Evolutionary conservation across 2,329 filamentous ascomycete species (phyloP).

Genomic region (Cordyceps sp.): DNA sequence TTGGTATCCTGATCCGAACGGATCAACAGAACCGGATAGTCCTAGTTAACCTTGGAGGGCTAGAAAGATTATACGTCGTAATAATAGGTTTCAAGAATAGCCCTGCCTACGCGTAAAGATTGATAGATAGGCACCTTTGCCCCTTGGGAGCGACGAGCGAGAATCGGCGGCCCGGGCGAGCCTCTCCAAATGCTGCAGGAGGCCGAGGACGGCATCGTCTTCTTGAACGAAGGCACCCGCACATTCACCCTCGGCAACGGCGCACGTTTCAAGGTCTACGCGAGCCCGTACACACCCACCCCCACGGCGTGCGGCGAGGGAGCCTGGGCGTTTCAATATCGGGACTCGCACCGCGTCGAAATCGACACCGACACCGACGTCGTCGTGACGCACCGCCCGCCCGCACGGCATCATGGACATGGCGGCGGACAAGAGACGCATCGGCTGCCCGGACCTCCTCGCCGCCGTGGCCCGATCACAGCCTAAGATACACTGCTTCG

Average conservation of each 20-base stretch:
- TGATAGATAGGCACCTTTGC: too few relatives aligned
- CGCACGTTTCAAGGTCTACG: conserved; percentile 22
- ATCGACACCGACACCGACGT: conserved; percentile 12
- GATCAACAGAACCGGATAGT: too few relatives aligned
- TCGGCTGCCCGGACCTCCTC: conserved; percentile 16
- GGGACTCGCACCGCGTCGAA: conserved; percentile 9
- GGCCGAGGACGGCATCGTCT: conserved; percentile 14
- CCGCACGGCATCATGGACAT: conserved; percentile 24
- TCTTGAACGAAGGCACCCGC: conserved; percentile 25
- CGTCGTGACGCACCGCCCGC: conserved; percentile 18
- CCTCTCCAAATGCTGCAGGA: conserved; percentile 12
- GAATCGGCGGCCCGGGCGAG: conserved; percentile 18
- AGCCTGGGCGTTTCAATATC: conserved; percentile 28
- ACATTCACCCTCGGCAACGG: conserved; percentile 22
- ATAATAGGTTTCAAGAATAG: too few relatives aligned
- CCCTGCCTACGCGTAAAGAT: too few relatives aligned
- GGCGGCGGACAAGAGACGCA: conserved; percentile 9
- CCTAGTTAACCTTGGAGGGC: too few relatives aligned
- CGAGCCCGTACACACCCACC: conserved; percentile 27
- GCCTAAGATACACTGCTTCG: too few relatives aligned
- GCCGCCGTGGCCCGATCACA: conserved; percentile 10
- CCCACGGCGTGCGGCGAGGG: conserved; percentile 3
- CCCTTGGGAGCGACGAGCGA: too few relatives aligned
- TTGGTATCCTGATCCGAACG: too few relatives aligned
- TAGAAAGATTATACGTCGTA: too few relatives aligned